These are phyloP conservation scores for Fusarium pseudograminearum DNA, from an alignment of 2,329 filamentous ascomycete genomes.

Conservation along the genomic window DNA sequence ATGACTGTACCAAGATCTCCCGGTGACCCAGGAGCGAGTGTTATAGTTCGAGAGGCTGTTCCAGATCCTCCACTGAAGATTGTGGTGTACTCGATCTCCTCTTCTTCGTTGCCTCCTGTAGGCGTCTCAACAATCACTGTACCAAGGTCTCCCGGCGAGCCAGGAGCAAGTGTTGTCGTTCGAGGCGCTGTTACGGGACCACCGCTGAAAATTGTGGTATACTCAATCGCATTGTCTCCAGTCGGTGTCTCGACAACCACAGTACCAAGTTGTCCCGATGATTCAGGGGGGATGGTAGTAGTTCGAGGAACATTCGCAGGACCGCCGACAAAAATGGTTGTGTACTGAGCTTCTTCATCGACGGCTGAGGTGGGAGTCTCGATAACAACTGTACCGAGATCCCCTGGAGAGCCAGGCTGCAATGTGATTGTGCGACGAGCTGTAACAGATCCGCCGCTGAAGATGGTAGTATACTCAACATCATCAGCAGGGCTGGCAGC, in stretches of 20 bases:
- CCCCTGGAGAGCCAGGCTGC: neutral
- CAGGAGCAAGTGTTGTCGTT: neutral
- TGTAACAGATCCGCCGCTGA: neutral
- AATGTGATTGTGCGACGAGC: neutral
- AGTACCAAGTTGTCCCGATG: neutral
- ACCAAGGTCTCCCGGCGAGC: neutral
- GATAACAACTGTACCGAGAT: neutral
- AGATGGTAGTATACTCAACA: neutral
- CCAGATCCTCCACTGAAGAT: neutral
- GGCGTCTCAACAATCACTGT: slow-evolving; percentile 19
- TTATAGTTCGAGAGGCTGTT: no score
- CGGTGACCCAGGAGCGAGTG: no score
- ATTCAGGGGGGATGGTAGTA: neutral
- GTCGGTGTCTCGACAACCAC: neutral
- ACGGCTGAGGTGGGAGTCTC: neutral
- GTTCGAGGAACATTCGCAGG: neutral
- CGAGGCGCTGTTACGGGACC: neutral
- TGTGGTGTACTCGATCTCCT: neutral
- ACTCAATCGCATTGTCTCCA: neutral
- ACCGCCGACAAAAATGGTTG: neutral
- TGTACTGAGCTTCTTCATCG: neutral
- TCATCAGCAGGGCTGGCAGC: neutral
- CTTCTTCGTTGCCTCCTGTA: neutral
- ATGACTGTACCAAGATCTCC: no score
- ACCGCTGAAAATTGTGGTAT: neutral